Conservation (phyloP, 495 filamentous ascomycete species). For the Aspergillus taichungensis region DNA sequence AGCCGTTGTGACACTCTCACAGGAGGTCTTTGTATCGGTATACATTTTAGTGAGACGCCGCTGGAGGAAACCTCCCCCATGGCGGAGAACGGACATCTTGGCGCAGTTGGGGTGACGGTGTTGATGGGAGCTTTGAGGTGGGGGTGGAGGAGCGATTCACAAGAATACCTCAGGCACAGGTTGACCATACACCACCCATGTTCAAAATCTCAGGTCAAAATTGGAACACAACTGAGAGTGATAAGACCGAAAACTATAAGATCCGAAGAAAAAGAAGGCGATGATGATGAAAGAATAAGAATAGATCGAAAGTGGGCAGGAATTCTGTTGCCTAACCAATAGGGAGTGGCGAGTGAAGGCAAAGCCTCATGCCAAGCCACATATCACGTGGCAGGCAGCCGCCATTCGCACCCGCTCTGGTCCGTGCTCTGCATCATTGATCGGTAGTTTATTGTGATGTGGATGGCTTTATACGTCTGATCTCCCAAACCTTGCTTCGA, state of each 20-base stretch:
- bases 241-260: neutral
- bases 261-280: conserved; percentile 6
- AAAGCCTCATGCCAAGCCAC: conserved; percentile 23
- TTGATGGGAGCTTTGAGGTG: conserved; percentile 16
- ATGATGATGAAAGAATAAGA: conserved; percentile 17
- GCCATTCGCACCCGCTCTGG: conserved; percentile 9
- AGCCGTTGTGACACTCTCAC: conserved; percentile 70
- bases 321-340: conserved; percentile 48
- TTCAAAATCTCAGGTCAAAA: no score
- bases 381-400: conserved; percentile 35
- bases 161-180: no score
- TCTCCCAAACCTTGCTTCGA: neutral
- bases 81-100: conserved; percentile 42
- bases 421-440: no score
- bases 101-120: conserved; percentile 14
- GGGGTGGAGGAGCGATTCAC: neutral
- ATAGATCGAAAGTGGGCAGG: conserved; percentile 21
- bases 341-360: conserved; percentile 18
- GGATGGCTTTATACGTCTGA: no score
- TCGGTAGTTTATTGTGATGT: no score
- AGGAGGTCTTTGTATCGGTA: conserved; percentile 84
- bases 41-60: conserved; percentile 81
- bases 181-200: no score
- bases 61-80: conserved; percentile 42
- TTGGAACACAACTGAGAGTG: no score